Evolutionary conservation across 345 rosid species (phyloP), one percentile per base, ranked within the genome.

Genomic region (Clarkia xantiana): DNA sequence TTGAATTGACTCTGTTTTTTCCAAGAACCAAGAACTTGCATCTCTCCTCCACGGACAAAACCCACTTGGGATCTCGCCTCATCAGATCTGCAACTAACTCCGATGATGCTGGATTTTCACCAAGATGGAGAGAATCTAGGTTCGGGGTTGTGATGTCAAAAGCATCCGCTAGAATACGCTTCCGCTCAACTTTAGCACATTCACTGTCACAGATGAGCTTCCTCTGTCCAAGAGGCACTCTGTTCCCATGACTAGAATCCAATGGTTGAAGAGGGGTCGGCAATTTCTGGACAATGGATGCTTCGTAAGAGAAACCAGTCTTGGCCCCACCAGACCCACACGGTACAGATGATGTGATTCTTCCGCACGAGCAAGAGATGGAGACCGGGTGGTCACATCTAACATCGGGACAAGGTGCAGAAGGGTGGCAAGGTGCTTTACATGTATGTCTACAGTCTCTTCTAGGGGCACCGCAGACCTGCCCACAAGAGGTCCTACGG

Each of bases 51-150:
- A 91, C 82, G 14, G 87, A 75, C 51, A 81, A 64, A 44, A 84
- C 90, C 96, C 98, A 91, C 66, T 72, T 86, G 0, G 94, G 79
- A 72, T 91, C 98, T 42, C 94, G 95, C 73, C 98, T 74, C 53
- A 76, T 79, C 40, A 86, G 63, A 68, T 91, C 98, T 18, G 72
- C 52, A 58, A 91, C 69, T 52, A 81, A 61, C 68, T 91, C 98
- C 18, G 93, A 71, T 42, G 79, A 60, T 4, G 72, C 63, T 59
- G 77, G 61, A 63, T 68, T 80, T 67, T 91, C 98, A 39, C 96
- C 85, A 63, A 91, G 78, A 78, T 86, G 95, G 71, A 86, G 76
- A 8, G 93, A 71, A 39, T 91, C 98, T 65, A 86, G 64, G 56
- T 75, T 86, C 0, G 81, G 87, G 1, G 83, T 42, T 51, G 65